A percentile compares a stretch with the other conserved stretches of the same genome.
phyloP scores from a whole-genome alignment of 805 yeast genomes.

The Candida alai region DNA sequence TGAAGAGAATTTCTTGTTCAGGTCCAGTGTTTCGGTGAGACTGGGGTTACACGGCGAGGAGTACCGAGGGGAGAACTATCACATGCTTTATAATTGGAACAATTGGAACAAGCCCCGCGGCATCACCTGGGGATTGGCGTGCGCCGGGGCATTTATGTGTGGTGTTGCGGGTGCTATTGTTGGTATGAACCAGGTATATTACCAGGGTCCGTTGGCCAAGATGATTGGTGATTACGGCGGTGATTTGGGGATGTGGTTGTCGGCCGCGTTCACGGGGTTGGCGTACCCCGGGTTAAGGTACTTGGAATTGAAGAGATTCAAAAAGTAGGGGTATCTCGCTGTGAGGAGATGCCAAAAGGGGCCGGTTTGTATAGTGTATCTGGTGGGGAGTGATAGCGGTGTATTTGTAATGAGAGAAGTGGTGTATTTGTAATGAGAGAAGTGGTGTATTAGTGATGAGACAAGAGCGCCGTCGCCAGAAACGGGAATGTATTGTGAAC shows the following conservation, averaged over 20 bases:
- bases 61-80: slow-evolving; percentile 13
- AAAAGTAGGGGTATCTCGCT: slow-evolving; percentile 5
- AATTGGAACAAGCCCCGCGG: slow-evolving; percentile 25
- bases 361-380: too few species aligned
- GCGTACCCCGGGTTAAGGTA: slow-evolving; percentile 29
- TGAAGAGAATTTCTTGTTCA: slow-evolving; percentile 33
- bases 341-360: too few species aligned
- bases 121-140: slow-evolving; percentile 33
- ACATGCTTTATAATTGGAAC: slow-evolving; percentile 24
- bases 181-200: slow-evolving; percentile 40
- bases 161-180: slow-evolving; percentile 38
- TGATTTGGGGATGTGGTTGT: slow-evolving; percentile 34
- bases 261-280: slow-evolving; percentile 31
- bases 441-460: too few species aligned
- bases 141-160: slow-evolving; percentile 24
- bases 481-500: too few species aligned
- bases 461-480: too few species aligned
- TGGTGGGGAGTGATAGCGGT: too few species aligned
- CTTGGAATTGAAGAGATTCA: slow-evolving; percentile 25
- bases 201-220: slow-evolving; percentile 34
- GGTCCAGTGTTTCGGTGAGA: slow-evolving; percentile 17
- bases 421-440: too few species aligned
- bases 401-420: too few species aligned
- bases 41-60: slow-evolving; percentile 25
- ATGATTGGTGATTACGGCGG: slow-evolving; percentile 30